phyloP scores from a whole-genome alignment of 177 flowering plant genomes.

The Vitis hybrid region DNA sequence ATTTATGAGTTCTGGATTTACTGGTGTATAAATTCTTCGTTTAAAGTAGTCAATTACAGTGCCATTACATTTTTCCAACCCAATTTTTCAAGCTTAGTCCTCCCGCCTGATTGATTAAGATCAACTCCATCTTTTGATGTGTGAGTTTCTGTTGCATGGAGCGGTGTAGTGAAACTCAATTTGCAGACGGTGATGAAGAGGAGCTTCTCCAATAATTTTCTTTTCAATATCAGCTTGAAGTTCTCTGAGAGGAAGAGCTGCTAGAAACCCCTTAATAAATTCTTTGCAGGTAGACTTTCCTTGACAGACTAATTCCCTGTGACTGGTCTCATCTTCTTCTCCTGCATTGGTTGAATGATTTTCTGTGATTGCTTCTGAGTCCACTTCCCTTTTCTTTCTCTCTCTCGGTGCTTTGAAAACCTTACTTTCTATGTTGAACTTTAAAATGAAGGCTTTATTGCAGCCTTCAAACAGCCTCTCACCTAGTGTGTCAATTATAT shows the following conservation, averaged over 20 bases:
- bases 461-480: conserved; percentile 33
- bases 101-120: background rate
- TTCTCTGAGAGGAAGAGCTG: conserved; percentile 32
- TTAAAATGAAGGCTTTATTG: conserved; percentile 25
- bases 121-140: background rate
- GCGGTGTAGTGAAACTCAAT: conserved; percentile 31
- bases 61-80: background rate
- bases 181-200: conserved; percentile 28
- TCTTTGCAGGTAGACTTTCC: conserved; percentile 31
- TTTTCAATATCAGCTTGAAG: conserved; percentile 19
- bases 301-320: conserved; percentile 13
- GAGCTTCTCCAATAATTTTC: conserved; percentile 8
- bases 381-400: background rate
- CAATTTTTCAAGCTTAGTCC: background rate
- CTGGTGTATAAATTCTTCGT: background rate
- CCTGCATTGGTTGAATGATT: background rate
- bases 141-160: conserved; percentile 1
- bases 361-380: background rate
- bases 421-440: conserved; percentile 22
- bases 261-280: conserved; percentile 29
- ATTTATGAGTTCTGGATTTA: background rate
- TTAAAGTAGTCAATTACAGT: background rate
- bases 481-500: conserved; percentile 32
- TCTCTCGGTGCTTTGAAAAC: conserved; percentile 9
- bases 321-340: background rate